phyloP scores from a whole-genome alignment of 2,329 filamentous ascomycete species.

The Camillea tinctor region DNA sequence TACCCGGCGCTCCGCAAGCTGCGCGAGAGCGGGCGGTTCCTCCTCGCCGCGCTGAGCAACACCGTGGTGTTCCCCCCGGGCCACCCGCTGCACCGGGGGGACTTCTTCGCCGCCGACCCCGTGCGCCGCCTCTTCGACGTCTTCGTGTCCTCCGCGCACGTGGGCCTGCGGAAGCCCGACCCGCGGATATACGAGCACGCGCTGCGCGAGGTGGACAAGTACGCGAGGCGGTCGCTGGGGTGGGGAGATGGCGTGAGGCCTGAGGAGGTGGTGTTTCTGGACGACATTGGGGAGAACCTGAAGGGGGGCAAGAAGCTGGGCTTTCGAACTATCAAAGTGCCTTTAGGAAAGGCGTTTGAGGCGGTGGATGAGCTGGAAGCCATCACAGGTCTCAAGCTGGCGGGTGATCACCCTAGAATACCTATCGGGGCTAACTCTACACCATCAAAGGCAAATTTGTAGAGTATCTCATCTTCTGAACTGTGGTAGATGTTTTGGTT shows the following conservation, averaged over 20 bases:
- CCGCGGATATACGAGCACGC: constrained; percentile 76
- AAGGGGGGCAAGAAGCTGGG: constrained; percentile 74
- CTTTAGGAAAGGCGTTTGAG: constrained; percentile 72
- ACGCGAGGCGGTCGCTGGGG: constrained; percentile 47
- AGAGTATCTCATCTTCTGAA: constrained; percentile 9
- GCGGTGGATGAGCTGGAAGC: constrained; percentile 80
- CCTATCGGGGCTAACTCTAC: constrained; percentile 40
- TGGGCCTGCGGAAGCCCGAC: constrained; percentile 86
- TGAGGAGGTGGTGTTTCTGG: constrained; percentile 78
- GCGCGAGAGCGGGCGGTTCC: constrained; percentile 60
- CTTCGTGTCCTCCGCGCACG: constrained; percentile 82
- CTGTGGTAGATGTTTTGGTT: too few relatives aligned
- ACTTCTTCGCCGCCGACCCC: constrained; percentile 50
- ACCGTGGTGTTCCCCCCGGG: constrained; percentile 81
- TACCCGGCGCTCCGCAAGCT: constrained; percentile 75
- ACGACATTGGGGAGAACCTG: constrained; percentile 92
- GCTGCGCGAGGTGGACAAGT: constrained; percentile 62
- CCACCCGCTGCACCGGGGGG: constrained; percentile 62
- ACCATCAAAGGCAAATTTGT: constrained; percentile 44
- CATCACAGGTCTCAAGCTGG: constrained; percentile 66
- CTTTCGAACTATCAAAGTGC: constrained; percentile 81
- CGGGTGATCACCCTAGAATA: constrained; percentile 53
- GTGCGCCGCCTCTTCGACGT: constrained; percentile 75
- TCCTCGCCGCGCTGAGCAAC: constrained; percentile 84
- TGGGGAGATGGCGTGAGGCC: constrained; percentile 55